These are phyloP conservation scores for fission yeast (Schizosaccharomyces pombe) DNA, from an alignment of 805 yeast genomes.

Conservation along the genomic window DNA sequence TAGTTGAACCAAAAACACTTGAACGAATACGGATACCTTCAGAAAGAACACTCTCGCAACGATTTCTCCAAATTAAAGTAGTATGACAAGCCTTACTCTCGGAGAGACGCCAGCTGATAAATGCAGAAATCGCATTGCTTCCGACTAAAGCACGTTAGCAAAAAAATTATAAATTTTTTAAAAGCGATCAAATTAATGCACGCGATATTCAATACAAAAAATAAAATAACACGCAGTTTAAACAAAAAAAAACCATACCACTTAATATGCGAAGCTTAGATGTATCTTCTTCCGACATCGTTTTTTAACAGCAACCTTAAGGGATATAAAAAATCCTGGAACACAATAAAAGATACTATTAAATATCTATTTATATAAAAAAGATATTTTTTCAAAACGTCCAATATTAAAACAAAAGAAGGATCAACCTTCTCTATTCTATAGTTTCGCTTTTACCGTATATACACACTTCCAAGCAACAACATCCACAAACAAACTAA, in stretches of 20 bases:
- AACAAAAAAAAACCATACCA: no score
- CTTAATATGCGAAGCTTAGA: background rate
- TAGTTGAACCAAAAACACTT: conserved; percentile 5
- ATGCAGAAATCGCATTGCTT: conserved; percentile 10
- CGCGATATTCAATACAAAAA: background rate
- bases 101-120: conserved; percentile 10
- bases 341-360: background rate
- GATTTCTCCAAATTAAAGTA: conserved; percentile 10
- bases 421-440: no score
- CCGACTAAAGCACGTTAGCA: conserved; percentile 8
- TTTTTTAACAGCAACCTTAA: background rate
- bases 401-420: no score
- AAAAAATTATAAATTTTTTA: background rate
- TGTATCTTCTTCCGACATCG: background rate
- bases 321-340: background rate
- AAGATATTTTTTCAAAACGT: no score
- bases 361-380: no score
- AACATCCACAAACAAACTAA: no score
- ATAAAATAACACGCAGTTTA: background rate
- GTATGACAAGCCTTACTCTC: conserved; percentile 10
- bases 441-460: no score
- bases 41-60: conserved; percentile 9
- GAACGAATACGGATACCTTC: conserved; percentile 10
- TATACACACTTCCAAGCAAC: no score
- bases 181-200: background rate